Conservation (phyloP, 805 yeast species). For the Sporopachydermia lactativora region DNA sequence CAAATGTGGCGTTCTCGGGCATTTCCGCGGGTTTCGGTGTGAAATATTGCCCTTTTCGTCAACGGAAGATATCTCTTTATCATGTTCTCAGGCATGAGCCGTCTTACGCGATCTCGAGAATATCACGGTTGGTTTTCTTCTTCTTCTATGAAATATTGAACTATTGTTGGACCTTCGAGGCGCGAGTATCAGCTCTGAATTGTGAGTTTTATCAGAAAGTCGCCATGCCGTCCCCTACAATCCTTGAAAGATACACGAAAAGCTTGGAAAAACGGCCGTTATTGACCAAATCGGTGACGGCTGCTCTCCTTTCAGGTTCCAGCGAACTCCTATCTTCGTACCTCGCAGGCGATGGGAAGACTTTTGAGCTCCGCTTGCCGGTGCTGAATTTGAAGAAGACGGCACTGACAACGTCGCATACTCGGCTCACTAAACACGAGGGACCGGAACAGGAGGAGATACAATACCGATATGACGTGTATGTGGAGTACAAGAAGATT, state of each 20-base stretch:
- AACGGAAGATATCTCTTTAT: no score
- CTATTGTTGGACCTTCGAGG: no score
- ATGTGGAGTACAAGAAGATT: neutral
- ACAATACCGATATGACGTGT: neutral
- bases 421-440: neutral
- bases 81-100: no score
- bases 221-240: neutral
- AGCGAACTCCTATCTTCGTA: conserved; percentile 2
- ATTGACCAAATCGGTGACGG: conserved; percentile 2
- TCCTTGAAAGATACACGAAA: neutral
- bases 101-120: no score
- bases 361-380: neutral
- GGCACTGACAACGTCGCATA: neutral
- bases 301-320: conserved; percentile 1
- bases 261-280: neutral
- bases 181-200: no score
- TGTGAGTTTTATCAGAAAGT: no score
- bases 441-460: neutral
- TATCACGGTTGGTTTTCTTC: no score
- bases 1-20: no score
- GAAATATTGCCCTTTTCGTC: no score
- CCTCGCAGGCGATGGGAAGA: conserved; percentile 2
- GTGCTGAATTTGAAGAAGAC: neutral
- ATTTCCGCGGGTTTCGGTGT: no score
- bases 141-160: no score